Base-by-base conservation (phyloP, 169 alveolate species). In the Plasmodium gonderi region DNA sequence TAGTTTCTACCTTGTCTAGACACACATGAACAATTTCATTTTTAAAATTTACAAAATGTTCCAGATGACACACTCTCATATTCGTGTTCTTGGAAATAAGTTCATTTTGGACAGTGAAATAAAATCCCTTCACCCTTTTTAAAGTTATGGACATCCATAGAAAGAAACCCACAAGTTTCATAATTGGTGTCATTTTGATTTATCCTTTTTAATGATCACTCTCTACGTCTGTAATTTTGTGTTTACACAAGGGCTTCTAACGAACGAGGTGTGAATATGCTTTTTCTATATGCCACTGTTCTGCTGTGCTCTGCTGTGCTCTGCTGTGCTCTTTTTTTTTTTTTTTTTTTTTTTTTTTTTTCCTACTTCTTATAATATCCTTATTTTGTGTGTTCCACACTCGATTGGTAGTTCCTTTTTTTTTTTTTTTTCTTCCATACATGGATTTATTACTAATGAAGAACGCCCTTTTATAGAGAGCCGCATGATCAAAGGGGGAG, bases 11-110 rank as follows among this genome's bases (percentile, higher is more conserved):
- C 38, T 44, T 7, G 40, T 69, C 79, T 2, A 69, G 20, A 31
- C 92, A 82, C 11, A 82, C 80, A 2, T 68, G 72, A 20, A 82
- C 67, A 14, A 82, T 17, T 33, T 82, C 45, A n/a, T 49, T 45
- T 29, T 82, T 69, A 29, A 82, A 82, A 33, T 49, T 69, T 33
- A 82, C 38, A 47, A 69, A 74, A 64, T 82, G 92, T 17, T 82
- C 83, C 29, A 17, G 31, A 36, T 29, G 8, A 14, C 92, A 82
- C 26, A 8, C 29, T 23, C 23, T 38, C 36, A 45, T 72, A 38
- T 82, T 36, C n/a, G 82, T 8, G 40, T 45, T 47, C 14, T 82
- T 72, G 0, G 79, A 80, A 4, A 80, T 60, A 0, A 20, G 44
- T 29, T 80, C 91, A 80, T 67, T 80, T 64, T 64, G 60, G 12